Base-by-base conservation (phyloP, 2,329 filamentous ascomycete species). In the Curvularia sp. region DNA sequence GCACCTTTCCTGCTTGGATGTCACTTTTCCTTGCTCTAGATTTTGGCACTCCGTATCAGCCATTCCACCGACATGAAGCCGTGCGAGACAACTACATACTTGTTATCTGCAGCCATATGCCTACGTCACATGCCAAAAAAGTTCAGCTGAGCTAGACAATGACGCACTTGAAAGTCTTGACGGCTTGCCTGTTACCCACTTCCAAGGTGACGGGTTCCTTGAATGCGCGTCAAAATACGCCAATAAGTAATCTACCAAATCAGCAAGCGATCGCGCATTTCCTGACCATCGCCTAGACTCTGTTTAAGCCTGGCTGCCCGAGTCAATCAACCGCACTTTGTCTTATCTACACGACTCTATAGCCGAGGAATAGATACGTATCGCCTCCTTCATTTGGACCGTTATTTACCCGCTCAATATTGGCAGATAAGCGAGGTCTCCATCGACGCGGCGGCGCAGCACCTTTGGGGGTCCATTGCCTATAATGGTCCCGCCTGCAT, bases 251-350 rank as follows among this genome's bases (percentile, higher is more conserved):
- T 48, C 24, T 24, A 48, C 46, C n/a, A 49, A 47, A 38, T n/a
- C 20, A 48, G 46, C n/a, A 53, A 55, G 59, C 60, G 57, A 58
- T 38, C 50, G 57, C 53, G 57, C 53, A 53, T 62, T 56, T 53
- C 49, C 43, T 55, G 22, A 53, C 48, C 49, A 56, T 57, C 30
- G 24, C 39, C 20, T 26, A 31, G 22, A 31, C 28, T 31, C 9
- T 31, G 2, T 31, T 10, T 7, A 31, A 39, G 18, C 30, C 8
- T 18, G 13, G 47, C 47, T 47, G 33, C 31, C 39, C 28, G 46
- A 48, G 38, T 53, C 50, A n/a, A 46, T 54, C 28, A 28, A 46
- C 33, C 22, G 31, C 33, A 31, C 33, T 41, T 38, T 57, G 9
- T 30, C 50, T 55, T 58, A 58, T 58, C 56, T 55, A 31, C 24